These are phyloP conservation scores for Anisodus tanguticus DNA, from an alignment of 257 asterid species.

Conservation along the genomic window DNA sequence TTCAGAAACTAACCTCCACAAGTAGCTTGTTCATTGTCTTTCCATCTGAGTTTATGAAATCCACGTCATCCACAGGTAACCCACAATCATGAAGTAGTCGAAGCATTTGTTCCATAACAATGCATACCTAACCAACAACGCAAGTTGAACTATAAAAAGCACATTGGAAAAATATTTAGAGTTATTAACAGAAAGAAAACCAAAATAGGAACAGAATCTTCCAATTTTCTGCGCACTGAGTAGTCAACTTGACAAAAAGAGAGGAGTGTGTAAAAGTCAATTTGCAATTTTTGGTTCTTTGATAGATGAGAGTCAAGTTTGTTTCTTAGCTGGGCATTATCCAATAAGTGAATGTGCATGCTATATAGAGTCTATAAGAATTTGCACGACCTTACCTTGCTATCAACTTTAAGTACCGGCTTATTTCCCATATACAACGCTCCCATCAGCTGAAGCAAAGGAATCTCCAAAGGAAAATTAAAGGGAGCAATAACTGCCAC, in stretches of 20 bases:
- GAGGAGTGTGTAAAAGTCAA: neutral
- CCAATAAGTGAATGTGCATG: neutral
- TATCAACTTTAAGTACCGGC: constrained; percentile 92
- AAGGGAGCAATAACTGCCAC: constrained; percentile 90
- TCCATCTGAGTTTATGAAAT: constrained; percentile 91
- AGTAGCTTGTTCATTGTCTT: constrained; percentile 84
- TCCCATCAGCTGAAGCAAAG: constrained; percentile 96
- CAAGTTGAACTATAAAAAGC: neutral
- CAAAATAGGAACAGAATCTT: neutral
- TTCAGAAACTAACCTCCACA: constrained; percentile 64
- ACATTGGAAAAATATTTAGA: neutral
- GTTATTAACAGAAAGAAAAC: neutral
- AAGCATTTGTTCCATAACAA: constrained; percentile 95
- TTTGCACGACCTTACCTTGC: constrained; percentile 64
- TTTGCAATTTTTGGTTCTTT: constrained; percentile 8
- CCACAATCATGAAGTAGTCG: constrained; percentile 93
- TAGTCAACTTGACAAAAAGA: neutral
- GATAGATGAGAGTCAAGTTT: neutral
- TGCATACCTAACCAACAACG: constrained; percentile 58
- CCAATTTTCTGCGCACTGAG: neutral
- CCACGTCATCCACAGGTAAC: constrained; percentile 81
- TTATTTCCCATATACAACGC: constrained; percentile 99
- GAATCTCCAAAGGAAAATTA: constrained; percentile 97
- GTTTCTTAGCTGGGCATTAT: neutral
- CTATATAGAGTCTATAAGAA: neutral